Evolutionary conservation across 108 stramenopile species (phyloP), one percentile per base, ranked within the genome.

Genomic region (Discostella stelligeroides): DNA sequence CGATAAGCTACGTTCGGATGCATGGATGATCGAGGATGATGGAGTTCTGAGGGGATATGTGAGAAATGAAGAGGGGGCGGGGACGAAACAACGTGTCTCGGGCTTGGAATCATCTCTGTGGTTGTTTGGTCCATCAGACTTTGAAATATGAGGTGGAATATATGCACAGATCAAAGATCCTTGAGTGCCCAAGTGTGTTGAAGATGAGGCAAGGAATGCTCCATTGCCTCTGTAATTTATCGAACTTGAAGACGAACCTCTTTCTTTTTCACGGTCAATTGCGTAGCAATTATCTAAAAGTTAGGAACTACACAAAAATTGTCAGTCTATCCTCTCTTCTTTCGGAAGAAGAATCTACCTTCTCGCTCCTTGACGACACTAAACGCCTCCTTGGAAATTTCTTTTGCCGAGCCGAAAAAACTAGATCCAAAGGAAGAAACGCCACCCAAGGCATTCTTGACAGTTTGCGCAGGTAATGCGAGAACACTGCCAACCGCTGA

Each of bases 321-420:
- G 34, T 34, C 3, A 5, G n/a, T 60, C 62, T 7, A 37, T 34
- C 38, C 68, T 14, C 37, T 68, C 48, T 60, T 63, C 45, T 61
- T 74, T 17, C 73, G 79, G 30, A 81, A 70, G 23, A 60, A 63
- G 13, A 50, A 57, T 15, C 53, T 25, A 12, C 68, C 71, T 23
- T 72, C 77, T 21, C 77, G 57, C 27, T 81, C 80, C 48, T 76
- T 80, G 4, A 84, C 78, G 17, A 54, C 89, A 50, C 63, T 80
- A 18, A 82, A 57, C 14, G 88, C 86, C 48, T 95, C 94, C 48
- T 84, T 82, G 18, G 80, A 81, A 53, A 94, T 83, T 53, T 94
- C 93, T 69, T 90, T 93, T 18, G 86, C 87, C 17, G 84, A 83
- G 27, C 87, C 91, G 40, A 86, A 85, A 28, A 89, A 82, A 30